Conservation (phyloP, 495 filamentous ascomycete genomes). For the Usnea hakonensis region DNA sequence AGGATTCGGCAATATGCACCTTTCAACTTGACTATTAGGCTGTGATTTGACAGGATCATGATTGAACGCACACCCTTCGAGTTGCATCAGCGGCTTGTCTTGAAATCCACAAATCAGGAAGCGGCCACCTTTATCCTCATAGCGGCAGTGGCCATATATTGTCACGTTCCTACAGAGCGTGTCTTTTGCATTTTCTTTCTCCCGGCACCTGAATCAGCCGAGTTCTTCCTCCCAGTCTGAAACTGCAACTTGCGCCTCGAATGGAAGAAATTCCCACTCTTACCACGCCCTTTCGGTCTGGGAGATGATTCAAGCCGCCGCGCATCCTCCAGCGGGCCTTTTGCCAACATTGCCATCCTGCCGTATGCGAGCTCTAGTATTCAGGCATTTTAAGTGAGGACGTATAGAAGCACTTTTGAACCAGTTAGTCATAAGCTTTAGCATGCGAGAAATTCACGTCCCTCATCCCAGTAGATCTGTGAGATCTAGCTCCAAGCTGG, state of each 20-base stretch:
- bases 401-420: constrained; percentile 7
- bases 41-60: constrained; percentile 65
- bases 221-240: not conserved
- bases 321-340: constrained; percentile 17
- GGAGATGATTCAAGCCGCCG: constrained; percentile 44
- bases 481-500: constrained; percentile 8
- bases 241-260: not conserved
- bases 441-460: not conserved
- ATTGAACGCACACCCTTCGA: constrained; percentile 75
- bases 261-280: constrained; percentile 20
- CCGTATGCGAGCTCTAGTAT: constrained; percentile 8
- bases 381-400: constrained; percentile 15
- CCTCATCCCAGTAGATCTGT: constrained; percentile 15
- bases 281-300: constrained; percentile 57
- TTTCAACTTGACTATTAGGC: constrained; percentile 47
- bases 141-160: constrained; percentile 90
- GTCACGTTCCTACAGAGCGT: constrained; percentile 88
- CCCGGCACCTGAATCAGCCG: constrained; percentile 17
- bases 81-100: constrained; percentile 15
- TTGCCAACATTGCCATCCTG: constrained; percentile 15
- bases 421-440: not conserved
- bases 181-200: constrained; percentile 64
- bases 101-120: constrained; percentile 1
- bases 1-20: constrained; percentile 34
- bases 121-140: constrained; percentile 65